Percentiles rank a stretch among this genome's conserved stretches.
These are phyloP conservation scores for Vaucheria bursata DNA, from an alignment of 352 stramenopile species.

Conservation along the genomic window DNA sequence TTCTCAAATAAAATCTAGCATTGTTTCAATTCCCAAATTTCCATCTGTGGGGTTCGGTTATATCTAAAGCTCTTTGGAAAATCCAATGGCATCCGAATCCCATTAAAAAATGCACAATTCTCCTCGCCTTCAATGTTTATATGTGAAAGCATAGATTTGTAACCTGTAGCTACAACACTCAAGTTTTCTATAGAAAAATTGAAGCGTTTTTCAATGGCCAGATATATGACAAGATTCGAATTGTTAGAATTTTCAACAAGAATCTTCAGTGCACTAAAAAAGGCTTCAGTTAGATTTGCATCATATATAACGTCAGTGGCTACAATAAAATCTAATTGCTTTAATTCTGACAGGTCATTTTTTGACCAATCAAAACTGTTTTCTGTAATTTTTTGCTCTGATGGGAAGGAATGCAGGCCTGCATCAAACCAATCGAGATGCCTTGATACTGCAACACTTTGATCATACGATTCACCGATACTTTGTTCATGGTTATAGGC, in stretches of 20 bases:
- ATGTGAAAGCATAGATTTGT: conserved; percentile 19
- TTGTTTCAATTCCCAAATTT: conserved; percentile 44
- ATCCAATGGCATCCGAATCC: conserved; percentile 15
- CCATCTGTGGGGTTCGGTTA: conserved; percentile 26
- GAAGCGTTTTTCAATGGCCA: conserved; percentile 45
- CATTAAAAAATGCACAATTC: conserved; percentile 15
- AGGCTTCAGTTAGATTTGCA: conserved; percentile 21
- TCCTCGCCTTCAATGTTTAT: conserved; percentile 13
- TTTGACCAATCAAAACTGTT: conserved; percentile 12
- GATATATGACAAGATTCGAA: conserved; percentile 11
- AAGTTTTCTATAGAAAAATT: conserved; percentile 42
- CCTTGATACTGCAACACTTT: background rate
- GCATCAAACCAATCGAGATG: background rate
- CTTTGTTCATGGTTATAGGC: background rate
- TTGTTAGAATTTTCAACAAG: conserved; percentile 14
- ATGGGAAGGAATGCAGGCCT: background rate
- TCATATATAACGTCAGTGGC: conserved; percentile 42
- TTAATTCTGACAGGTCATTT: conserved; percentile 21
- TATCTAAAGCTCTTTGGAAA: conserved; percentile 43
- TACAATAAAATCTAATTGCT: conserved; percentile 16
- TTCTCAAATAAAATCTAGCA: no score
- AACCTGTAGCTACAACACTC: conserved; percentile 34
- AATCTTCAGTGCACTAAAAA: conserved; percentile 25
- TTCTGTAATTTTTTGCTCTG: no score
- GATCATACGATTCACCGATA: background rate